phyloP scores from a whole-genome alignment of 371 early-diverging fungal species.

The Lichtheimia ramosa region DNA sequence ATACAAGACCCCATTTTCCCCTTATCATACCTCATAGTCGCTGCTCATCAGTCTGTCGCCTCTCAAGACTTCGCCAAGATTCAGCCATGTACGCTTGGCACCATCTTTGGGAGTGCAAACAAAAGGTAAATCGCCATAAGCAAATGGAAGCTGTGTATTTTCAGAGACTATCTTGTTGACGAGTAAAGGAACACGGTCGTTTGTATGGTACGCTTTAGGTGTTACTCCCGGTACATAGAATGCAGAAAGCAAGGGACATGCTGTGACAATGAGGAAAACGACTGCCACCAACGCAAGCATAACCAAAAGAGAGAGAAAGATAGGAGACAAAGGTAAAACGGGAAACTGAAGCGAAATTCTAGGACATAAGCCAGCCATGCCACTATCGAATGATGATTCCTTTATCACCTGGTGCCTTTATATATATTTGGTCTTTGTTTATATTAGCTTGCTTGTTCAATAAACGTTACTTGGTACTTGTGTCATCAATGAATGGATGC shows the following conservation, averaged over 20 bases:
- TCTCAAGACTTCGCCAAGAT: conserved; percentile 77
- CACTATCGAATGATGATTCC: too few relatives aligned
- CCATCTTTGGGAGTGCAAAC: conserved; percentile 63
- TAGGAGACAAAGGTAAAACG: background rate
- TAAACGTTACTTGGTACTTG: too few relatives aligned
- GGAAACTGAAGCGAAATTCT: background rate
- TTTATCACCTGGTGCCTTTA: too few relatives aligned
- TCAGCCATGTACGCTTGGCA: conserved; percentile 53
- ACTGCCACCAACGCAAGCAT: conserved; percentile 2
- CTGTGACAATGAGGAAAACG: background rate
- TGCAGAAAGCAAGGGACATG: conserved; percentile 15
- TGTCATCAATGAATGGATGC: too few relatives aligned
- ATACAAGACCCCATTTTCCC: background rate
- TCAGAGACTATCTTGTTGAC: conserved; percentile 75
- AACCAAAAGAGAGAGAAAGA: background rate
- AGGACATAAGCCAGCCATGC: too few relatives aligned
- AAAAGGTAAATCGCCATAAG: conserved; percentile 68
- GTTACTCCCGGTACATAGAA: conserved; percentile 82
- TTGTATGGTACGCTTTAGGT: conserved; percentile 57
- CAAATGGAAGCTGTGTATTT: conserved; percentile 69
- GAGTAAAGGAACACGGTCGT: conserved; percentile 62
- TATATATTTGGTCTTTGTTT: too few relatives aligned
- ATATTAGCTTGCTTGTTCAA: too few relatives aligned
- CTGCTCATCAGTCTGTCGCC: conserved; percentile 78
- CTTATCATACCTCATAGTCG: conserved; percentile 37